Evolutionary conservation across 495 filamentous ascomycete genomes (phyloP).

Genomic region (Mytilinidion resinicola): DNA sequence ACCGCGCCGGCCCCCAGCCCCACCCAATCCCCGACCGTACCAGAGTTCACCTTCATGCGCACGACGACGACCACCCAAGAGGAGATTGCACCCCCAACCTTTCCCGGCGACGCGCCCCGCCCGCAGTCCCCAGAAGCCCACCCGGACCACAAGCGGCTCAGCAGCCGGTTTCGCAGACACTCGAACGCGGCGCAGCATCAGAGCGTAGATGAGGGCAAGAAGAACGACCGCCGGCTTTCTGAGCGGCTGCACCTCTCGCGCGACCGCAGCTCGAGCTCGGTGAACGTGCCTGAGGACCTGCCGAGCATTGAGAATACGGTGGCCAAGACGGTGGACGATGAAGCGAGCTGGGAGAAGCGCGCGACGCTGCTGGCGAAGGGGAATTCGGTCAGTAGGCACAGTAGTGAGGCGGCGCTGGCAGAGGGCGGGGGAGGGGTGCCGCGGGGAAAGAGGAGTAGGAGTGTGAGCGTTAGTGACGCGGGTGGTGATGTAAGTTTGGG

Average conservation of each 20-base stretch:
- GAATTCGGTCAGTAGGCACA: conserved; percentile 42
- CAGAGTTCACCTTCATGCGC: conserved; percentile 77
- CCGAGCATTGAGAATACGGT: conserved; percentile 59
- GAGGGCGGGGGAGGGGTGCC: conserved; percentile 31
- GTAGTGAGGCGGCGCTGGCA: conserved; percentile 36
- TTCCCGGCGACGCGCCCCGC: conserved; percentile 38
- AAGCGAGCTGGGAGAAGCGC: conserved; percentile 74
- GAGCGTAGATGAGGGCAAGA: conserved; percentile 37
- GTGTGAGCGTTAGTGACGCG: conserved; percentile 28
- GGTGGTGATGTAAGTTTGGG: conserved; percentile 23
- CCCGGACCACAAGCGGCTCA: conserved; percentile 27
- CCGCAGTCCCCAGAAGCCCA: conserved; percentile 21
- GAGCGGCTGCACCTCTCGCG: conserved; percentile 63
- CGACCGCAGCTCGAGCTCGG: conserved; percentile 49
- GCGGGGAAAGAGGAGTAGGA: conserved; percentile 18
- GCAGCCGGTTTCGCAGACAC: conserved; percentile 42
- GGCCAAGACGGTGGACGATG: conserved; percentile 44
- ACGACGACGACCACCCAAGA: conserved; percentile 77
- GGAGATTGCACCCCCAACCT: conserved; percentile 59
- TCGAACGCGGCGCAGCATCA: conserved; percentile 32
- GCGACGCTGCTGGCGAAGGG: conserved; percentile 75
- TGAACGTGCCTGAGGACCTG: conserved; percentile 70
- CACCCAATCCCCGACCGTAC: conserved; percentile 38
- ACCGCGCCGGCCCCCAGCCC: background rate
- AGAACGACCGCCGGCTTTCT: conserved; percentile 46